Conservation (phyloP, 1,139 yeast species). For the Meyerozyma guilliermondii region DNA sequence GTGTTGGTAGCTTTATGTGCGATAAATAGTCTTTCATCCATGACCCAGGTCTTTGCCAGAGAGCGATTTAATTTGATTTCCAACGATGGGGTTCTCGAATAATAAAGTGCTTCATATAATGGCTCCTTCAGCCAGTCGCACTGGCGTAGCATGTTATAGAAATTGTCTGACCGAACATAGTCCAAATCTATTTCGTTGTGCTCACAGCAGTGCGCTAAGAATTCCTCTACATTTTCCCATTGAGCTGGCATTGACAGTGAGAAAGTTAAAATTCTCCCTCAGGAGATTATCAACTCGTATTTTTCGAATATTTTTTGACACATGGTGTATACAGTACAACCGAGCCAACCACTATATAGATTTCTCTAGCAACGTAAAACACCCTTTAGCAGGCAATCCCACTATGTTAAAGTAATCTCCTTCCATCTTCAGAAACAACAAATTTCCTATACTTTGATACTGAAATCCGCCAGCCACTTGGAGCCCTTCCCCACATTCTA, state of each 20-base stretch:
- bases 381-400: constrained; percentile 70
- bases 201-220: neutral
- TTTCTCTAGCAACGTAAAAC: constrained; percentile 38
- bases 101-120: neutral
- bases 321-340: neutral
- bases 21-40: neutral
- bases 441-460: constrained; percentile 69
- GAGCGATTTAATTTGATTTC: neutral
- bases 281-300: too few relatives aligned
- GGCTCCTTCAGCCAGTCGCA: neutral
- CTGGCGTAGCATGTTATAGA: neutral
- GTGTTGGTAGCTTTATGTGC: neutral
- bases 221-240: neutral
- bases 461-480: constrained; percentile 93
- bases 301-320: too few relatives aligned
- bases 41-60: neutral
- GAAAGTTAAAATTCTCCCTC: too few relatives aligned
- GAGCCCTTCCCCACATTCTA: constrained; percentile 66
- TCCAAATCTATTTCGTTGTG: neutral
- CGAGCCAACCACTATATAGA: constrained; percentile 1
- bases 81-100: neutral
- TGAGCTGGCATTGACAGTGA: neutral
- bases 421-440: constrained; percentile 53
- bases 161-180: neutral
- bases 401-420: constrained; percentile 91